A percentile compares a stretch with the other conserved stretches of the same genome.
These are phyloP conservation scores for Endoconidiophora polonica DNA, from an alignment of 2,329 filamentous ascomycete species.

Conservation along the genomic window DNA sequence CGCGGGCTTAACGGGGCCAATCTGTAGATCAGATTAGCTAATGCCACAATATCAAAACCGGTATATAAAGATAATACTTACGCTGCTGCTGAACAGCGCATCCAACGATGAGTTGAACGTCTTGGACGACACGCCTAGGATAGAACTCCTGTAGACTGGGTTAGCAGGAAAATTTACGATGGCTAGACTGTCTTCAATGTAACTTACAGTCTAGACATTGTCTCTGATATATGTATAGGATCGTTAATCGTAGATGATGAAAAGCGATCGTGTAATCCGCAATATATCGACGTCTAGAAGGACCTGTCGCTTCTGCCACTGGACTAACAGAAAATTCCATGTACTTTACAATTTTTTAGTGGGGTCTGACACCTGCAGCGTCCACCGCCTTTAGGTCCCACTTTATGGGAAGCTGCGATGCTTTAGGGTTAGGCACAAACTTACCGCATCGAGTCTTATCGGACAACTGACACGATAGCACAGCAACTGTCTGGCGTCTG, in stretches of 20 bases:
- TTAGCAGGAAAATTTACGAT: neutral
- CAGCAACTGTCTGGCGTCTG: neutral
- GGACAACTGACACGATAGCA: neutral
- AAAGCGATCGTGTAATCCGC: neutral
- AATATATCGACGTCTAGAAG: neutral
- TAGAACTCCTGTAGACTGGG: slow-evolving; percentile 9
- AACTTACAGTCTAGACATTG: slow-evolving; percentile 4
- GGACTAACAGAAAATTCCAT: slow-evolving; percentile 11
- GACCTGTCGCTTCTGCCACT: slow-evolving; percentile 2
- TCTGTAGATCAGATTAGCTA: slow-evolving; percentile 20
- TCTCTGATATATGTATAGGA: neutral
- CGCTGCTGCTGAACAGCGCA: slow-evolving; percentile 56
- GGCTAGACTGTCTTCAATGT: no score
- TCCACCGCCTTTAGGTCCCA: slow-evolving; percentile 12
- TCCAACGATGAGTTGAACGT: slow-evolving; percentile 52
- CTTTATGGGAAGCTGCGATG: slow-evolving; percentile 1
- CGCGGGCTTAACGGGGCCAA: slow-evolving; percentile 33
- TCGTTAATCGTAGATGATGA: neutral
- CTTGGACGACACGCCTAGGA: slow-evolving; percentile 22
- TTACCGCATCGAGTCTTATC: neutral
- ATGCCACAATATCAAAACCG: neutral
- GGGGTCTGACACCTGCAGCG: slow-evolving; percentile 9
- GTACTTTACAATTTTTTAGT: slow-evolving; percentile 13
- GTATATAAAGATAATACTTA: slow-evolving; percentile 28
- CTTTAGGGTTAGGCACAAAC: slow-evolving; percentile 4